Percentiles rank a stretch among this genome's conserved stretches.
These are phyloP conservation scores for Fusarium guadeloupense DNA, from an alignment of 2,329 filamentous ascomycete species.

Conservation along the genomic window DNA sequence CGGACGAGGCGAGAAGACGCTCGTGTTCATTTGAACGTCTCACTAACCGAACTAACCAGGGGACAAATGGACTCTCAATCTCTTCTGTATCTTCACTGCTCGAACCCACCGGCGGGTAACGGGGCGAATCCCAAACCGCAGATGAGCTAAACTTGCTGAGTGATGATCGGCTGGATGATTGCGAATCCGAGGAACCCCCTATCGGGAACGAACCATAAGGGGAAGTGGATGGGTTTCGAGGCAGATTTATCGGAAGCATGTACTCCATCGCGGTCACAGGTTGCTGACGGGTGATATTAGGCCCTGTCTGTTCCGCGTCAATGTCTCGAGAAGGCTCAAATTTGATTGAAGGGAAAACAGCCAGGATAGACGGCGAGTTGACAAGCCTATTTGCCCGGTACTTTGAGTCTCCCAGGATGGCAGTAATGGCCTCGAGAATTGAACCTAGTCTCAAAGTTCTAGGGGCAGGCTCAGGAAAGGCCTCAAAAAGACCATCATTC, in stretches of 20 bases:
- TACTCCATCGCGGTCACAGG: conserved; percentile 62
- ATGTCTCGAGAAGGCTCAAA: conserved; percentile 60
- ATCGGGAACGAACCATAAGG: conserved; percentile 32
- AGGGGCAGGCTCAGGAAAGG: conserved; percentile 70
- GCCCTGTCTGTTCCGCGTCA: conserved; percentile 62
- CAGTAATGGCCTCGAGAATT: conserved; percentile 79
- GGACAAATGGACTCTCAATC: conserved; percentile 74
- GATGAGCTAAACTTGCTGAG: conserved; percentile 43
- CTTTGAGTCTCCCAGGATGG: conserved; percentile 81
- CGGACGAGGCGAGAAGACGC: conserved; percentile 72
- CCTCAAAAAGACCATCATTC: conserved; percentile 63
- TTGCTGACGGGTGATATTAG: conserved; percentile 56
- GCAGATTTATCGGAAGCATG: conserved; percentile 63
- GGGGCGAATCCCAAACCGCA: conserved; percentile 47
- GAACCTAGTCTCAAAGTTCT: conserved; percentile 68
- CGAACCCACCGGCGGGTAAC: conserved; percentile 40
- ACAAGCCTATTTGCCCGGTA: conserved; percentile 78
- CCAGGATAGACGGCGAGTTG: conserved; percentile 73
- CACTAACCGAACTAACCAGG: conserved; percentile 75
- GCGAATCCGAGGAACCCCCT: conserved; percentile 38
- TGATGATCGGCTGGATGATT: conserved; percentile 44
- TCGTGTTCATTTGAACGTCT: conserved; percentile 66
- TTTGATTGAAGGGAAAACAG: conserved; percentile 71
- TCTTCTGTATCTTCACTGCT: conserved; percentile 60
- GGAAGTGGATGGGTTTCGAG: conserved; percentile 41